A percentile compares a stretch with the other conserved stretches of the same genome.
Evolutionary conservation across 2,329 filamentous ascomycete genomes (phyloP).

Genomic region (Drechmeria coniospora): DNA sequence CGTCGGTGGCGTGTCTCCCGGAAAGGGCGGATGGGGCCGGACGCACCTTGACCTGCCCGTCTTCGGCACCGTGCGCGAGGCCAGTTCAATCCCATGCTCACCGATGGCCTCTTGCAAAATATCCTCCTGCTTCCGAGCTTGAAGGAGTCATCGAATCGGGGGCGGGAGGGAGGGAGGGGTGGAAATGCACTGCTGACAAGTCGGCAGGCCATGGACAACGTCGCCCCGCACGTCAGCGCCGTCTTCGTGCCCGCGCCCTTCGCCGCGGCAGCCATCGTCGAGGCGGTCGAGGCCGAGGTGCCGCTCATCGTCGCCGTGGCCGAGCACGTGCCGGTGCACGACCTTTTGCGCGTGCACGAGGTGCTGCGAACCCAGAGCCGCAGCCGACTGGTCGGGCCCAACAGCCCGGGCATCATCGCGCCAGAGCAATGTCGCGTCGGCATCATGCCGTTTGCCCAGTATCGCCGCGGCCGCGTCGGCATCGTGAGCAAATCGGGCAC

Average conservation of each 20-base stretch:
- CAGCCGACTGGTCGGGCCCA: conserved; percentile 63
- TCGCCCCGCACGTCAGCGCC: conserved; percentile 48
- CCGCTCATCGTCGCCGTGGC: conserved; percentile 65
- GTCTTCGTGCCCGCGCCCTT: conserved; percentile 59
- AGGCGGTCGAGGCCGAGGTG: conserved; percentile 64
- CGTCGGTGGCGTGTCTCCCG: conserved; percentile 22
- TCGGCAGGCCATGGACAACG: conserved; percentile 15
- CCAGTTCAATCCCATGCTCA: conserved; percentile 3
- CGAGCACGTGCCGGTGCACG: conserved; percentile 65
- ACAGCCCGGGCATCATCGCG: conserved; percentile 67
- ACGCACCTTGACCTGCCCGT: conserved; percentile 20
- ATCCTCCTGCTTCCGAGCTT: background rate
- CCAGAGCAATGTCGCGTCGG: conserved; percentile 45
- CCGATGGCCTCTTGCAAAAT: background rate
- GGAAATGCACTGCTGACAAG: background rate
- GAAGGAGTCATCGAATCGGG: background rate
- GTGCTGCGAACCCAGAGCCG: conserved; percentile 57
- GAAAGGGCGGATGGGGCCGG: conserved; percentile 17
- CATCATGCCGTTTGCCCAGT: conserved; percentile 26
- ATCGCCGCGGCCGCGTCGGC: conserved; percentile 46
- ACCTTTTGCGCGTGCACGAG: conserved; percentile 55
- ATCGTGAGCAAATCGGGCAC: conserved; percentile 73
- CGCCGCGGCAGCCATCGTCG: conserved; percentile 53
- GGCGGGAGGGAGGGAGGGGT: background rate
- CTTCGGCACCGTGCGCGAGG: conserved; percentile 18